Evolutionary conservation across 1,284 basidiomycete species (phyloP).

Genomic region (Pascua guehoae): DNA sequence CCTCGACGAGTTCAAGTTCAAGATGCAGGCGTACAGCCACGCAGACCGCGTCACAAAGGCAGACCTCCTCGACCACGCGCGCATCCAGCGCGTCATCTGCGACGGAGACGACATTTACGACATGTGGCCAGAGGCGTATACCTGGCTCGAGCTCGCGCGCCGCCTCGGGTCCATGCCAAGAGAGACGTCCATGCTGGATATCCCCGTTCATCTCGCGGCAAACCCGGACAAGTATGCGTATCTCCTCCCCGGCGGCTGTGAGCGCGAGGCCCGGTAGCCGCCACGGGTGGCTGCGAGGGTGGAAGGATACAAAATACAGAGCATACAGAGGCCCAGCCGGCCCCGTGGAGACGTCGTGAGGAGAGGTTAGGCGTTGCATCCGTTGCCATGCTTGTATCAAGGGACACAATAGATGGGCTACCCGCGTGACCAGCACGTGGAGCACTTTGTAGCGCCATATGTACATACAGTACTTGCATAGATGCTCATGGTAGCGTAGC

Average conservation of each 20-base stretch:
- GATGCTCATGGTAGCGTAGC: too few relatives aligned
- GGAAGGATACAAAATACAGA: too few relatives aligned
- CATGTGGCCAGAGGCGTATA: constrained; percentile 33
- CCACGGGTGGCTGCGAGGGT: too few relatives aligned
- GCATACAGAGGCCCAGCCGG: too few relatives aligned
- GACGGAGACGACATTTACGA: constrained; percentile 27
- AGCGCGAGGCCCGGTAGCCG: too few relatives aligned
- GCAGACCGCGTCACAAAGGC: constrained; percentile 24
- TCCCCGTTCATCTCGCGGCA: constrained; percentile 20
- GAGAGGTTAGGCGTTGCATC: too few relatives aligned
- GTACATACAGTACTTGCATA: too few relatives aligned
- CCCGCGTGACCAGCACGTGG: too few relatives aligned
- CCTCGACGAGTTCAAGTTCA: constrained; percentile 24
- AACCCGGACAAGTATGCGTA: constrained; percentile 21
- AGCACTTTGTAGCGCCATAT: too few relatives aligned
- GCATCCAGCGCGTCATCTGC: constrained; percentile 22
- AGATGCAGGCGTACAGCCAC: constrained; percentile 34
- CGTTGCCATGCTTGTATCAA: too few relatives aligned
- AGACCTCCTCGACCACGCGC: constrained; percentile 9
- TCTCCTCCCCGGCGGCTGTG: constrained; percentile 20
- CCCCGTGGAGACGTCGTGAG: too few relatives aligned
- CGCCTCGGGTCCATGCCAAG: constrained; percentile 13
- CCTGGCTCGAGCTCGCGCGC: constrained; percentile 24
- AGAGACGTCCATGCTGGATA: constrained; percentile 11
- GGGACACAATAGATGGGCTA: too few relatives aligned